Conservation (phyloP, 139 green algal species). For the Desmodesmus armatus region DNA sequence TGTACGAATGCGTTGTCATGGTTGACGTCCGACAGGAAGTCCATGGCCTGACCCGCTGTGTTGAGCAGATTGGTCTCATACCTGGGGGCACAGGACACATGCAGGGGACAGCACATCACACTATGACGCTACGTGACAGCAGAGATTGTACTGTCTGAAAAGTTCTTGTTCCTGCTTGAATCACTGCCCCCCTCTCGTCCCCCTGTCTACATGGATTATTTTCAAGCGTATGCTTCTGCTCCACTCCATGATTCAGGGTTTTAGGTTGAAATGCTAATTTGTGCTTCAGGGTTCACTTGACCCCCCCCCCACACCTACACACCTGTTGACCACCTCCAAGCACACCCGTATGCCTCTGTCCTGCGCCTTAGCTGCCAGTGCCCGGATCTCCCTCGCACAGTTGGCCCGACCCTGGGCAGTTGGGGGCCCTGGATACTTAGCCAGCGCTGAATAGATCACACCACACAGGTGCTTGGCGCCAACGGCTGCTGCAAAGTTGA, state of each 20-base stretch:
- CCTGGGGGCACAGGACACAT: no score
- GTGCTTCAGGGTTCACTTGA: no score
- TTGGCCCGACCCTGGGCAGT: conserved; percentile 31
- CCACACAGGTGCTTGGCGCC: conserved; percentile 48
- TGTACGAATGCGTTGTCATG: conserved; percentile 62
- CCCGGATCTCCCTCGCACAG: conserved; percentile 9
- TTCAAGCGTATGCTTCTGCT: no score
- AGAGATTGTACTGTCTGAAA: no score
- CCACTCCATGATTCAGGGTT: no score
- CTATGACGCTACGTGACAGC: no score
- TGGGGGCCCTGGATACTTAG: conserved; percentile 48
- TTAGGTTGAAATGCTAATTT: no score
- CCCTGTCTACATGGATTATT: no score
- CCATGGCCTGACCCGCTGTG: conserved; percentile 63
- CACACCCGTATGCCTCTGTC: conserved; percentile 47
- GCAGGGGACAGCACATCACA: no score
- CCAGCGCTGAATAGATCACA: conserved; percentile 51
- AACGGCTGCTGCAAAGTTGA: conserved; percentile 30
- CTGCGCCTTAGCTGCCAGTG: conserved; percentile 44
- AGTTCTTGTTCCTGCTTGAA: no score
- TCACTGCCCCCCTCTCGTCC: no score
- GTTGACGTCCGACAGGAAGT: conserved; percentile 57
- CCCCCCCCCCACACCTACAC: no score
- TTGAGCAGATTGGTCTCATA: conserved; percentile 70
- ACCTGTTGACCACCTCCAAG: conserved; percentile 57